Evolutionary conservation across 2,329 filamentous ascomycete genomes (phyloP), one percentile per base, ranked within the genome.

Genomic region (Aspergillus caelatus): DNA sequence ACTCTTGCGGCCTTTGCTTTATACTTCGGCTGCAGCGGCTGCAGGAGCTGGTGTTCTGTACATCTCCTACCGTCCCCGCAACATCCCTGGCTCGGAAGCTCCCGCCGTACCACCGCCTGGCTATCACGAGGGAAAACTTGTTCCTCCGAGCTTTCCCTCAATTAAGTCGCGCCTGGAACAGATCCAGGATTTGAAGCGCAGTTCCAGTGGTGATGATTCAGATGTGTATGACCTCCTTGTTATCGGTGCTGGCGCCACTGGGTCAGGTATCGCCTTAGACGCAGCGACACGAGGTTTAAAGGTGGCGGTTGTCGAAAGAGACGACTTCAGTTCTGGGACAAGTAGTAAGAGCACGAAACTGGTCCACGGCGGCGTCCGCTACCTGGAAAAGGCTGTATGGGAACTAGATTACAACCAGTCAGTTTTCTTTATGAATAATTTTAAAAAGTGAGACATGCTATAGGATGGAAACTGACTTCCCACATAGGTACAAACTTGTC

Each of bases 341-440:
- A 93, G 90, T 81, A 92, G 90, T 78, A 94, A 94, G 82, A 93
- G 90, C 80, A 95, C 91, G 56, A 95, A 95, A 80, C 84, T 95
- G 59, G 92, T 95, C 21, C 91, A 95, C 78, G 91, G 91, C 69
- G 91, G 91, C 73, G 92, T 95, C 64, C 87, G 91, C 68, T 95
- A 94, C 75, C 83, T 95, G 63, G 92, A 95, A 78, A 95, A 95
- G 82, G 91, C 91, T 60, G 88, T 95, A 57, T 93, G 89, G 89
- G 91, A 94, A 76, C 82, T 94, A 71, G 91, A 95, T 78, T 94
- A 93, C 77, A 89, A 89, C 69, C 91, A 95, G 85, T 91, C 73
- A 75, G 79, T 71, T 60, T n/a, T 9, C 26, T n/a, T 10, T 11
- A 19, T 52, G 28, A n/a, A 21, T 30, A 30, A 21, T 32, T 14